Percentiles rank a stretch among this genome's conserved stretches.
phyloP scores from a whole-genome alignment of 2,329 filamentous ascomycete species.

The Allantophomopsis cytisporea region DNA sequence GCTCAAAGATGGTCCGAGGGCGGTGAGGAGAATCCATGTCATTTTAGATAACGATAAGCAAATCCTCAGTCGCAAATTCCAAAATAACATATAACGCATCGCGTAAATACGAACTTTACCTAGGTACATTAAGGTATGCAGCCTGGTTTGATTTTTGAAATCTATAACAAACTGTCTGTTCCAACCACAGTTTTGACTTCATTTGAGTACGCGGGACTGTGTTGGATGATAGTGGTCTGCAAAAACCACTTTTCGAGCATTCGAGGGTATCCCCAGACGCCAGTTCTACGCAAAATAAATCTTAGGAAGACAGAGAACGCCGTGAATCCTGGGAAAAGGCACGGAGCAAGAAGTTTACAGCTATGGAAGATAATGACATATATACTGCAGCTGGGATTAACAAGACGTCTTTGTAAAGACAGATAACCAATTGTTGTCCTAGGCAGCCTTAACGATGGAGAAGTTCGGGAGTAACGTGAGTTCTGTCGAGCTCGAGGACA shows the following conservation, averaged over 20 bases:
- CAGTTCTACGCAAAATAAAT: constrained; percentile 2
- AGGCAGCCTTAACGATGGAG: constrained; percentile 66
- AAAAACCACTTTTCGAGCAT: constrained; percentile 16
- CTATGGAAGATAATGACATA: constrained; percentile 39
- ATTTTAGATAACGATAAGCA: no score
- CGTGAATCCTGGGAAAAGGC: constrained; percentile 26
- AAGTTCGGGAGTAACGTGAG: constrained; percentile 73
- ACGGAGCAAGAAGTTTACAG: constrained; percentile 43
- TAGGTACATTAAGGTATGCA: no score
- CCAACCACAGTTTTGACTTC: no score
- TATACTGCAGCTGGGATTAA: constrained; percentile 67
- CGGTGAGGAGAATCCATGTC: no score
- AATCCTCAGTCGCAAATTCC: no score
- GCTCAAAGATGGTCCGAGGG: no score
- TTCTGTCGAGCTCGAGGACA: constrained; percentile 70
- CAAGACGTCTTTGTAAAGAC: constrained; percentile 65
- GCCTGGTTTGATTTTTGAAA: no score
- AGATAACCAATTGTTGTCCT: constrained; percentile 70
- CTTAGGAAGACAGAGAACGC: constrained; percentile 18
- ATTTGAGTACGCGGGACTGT: constrained; percentile 4
- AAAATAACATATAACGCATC: no score
- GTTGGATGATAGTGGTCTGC: constrained; percentile 11
- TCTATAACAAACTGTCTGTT: no score
- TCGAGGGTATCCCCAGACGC: constrained; percentile 8
- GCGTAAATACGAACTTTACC: no score